A percentile compares a stretch with the other conserved stretches of the same genome.
Evolutionary conservation across 2,329 filamentous ascomycete species (phyloP).

Genomic region (Colletotrichum salicis): DNA sequence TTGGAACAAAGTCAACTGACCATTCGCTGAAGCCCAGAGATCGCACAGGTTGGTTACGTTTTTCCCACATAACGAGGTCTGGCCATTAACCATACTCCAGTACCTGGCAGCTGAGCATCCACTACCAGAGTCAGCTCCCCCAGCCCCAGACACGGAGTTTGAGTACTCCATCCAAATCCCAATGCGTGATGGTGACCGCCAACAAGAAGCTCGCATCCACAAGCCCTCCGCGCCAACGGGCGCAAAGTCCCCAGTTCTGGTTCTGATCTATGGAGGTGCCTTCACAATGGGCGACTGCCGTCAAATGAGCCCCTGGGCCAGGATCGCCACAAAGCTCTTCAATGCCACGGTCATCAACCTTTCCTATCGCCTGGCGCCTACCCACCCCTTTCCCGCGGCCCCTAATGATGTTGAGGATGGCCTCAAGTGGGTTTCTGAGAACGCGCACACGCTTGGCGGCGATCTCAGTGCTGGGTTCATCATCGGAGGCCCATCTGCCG

Average conservation of each 20-base stretch:
- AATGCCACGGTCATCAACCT: slow-evolving; percentile 47
- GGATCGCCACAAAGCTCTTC: not conserved
- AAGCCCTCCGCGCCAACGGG: not conserved
- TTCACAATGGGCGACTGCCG: slow-evolving; percentile 14
- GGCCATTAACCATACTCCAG: not conserved
- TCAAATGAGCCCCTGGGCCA: not conserved
- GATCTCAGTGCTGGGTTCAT: slow-evolving; percentile 32
- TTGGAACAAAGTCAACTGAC: not conserved
- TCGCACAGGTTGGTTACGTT: not conserved
- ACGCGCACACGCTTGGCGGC: slow-evolving; percentile 18
- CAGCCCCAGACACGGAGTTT: not conserved
- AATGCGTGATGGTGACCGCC: slow-evolving; percentile 19
- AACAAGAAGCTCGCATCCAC: slow-evolving; percentile 10
- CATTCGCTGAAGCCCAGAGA: not conserved
- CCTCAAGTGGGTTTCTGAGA: slow-evolving; percentile 27
- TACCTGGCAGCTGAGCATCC: not conserved
- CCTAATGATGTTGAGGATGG: slow-evolving; percentile 55
- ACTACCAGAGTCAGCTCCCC: not conserved
- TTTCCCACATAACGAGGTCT: not conserved
- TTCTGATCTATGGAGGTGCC: slow-evolving; percentile 29
- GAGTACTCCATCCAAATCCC: slow-evolving; percentile 2
- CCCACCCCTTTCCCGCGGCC: slow-evolving; percentile 54
- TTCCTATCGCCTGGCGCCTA: slow-evolving; percentile 59
- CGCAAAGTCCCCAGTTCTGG: slow-evolving; percentile 7
- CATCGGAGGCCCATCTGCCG: slow-evolving; percentile 44